Evolutionary conservation across 805 yeast species (phyloP), one percentile per base, ranked within the genome.

Genomic region (Pichia rugopelliculosa): DNA sequence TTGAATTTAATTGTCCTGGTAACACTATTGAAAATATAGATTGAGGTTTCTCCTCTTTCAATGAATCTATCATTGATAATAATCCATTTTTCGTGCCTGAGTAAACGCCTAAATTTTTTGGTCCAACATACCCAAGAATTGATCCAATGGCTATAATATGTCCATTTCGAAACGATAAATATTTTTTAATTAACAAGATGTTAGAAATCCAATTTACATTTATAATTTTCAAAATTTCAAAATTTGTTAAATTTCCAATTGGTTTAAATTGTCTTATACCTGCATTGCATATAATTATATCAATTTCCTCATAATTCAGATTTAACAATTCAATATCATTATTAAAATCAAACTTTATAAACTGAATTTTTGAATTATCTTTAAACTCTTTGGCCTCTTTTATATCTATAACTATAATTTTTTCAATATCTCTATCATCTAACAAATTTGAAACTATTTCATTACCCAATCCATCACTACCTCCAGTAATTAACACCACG

Each of bases 1-100:
- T 57, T 0, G 78, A 66, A 39, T 68, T 62, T 26, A 77, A 56
- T 56, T 77, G 82, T 2, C 83, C 83, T 0, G 82, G 79, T 3
- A 68, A 50, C 7, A 76, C 71, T 11, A 72, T 56, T 15, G 73
- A 61, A 25, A 70, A 51, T 5, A 69, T 55, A 4, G 55, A 47
- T 1, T 45, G 42, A 0, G 66, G 58, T 7, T 69, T 45, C 50
- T 77, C 83, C 39, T 66, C 66, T 4, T 67, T 50, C 25, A 77
- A 46, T 1, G 75, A 66, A 52, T 76, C 80, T 51, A 75, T 72
- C 9, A 73, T 51, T 53, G 69, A 72, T 11, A 67, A 57, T 22
- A 67, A 50, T 0, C 77, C 73, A 1, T 78, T 74, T 50, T 77
- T 77, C 8, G 77, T 64, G 1, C 77, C 76, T 1, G 78, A 65